These are phyloP conservation scores for Cercis canadensis DNA, from an alignment of 306 rosid species.

Conservation along the genomic window DNA sequence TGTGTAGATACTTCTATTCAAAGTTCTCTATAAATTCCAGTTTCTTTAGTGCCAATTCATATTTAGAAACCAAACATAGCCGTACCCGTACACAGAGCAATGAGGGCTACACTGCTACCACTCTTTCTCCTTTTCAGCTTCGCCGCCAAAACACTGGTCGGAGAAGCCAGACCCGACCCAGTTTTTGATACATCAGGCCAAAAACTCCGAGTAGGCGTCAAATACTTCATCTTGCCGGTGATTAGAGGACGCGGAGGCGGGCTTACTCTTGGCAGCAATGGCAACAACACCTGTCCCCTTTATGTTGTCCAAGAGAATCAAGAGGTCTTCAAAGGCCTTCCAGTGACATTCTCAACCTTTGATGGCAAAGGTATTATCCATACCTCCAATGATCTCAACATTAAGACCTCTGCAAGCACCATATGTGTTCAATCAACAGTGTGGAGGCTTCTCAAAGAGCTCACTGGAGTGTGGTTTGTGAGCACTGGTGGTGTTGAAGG, in stretches of 20 bases:
- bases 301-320: conserved; percentile 32
- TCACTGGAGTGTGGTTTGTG: conserved; percentile 28
- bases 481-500: conserved; percentile 37
- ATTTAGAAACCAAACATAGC: not conserved
- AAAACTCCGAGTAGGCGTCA: conserved; percentile 9
- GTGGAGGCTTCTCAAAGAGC: conserved; percentile 36
- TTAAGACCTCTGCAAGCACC: conserved; percentile 32
- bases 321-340: conserved; percentile 24
- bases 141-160: not conserved
- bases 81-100: too few species aligned
- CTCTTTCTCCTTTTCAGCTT: conserved; percentile 14
- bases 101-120: not conserved
- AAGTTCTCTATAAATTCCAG: not conserved
- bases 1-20: too few species aligned
- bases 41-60: not conserved
- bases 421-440: conserved; percentile 32
- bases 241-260: conserved; percentile 29
- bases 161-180: not conserved
- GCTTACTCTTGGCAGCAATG: conserved; percentile 13
- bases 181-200: conserved; percentile 37
- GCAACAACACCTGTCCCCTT: conserved; percentile 34
- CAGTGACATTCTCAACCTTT: conserved; percentile 27
- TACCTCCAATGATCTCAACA: conserved; percentile 41
- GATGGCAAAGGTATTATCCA: conserved; percentile 1
- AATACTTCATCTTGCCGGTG: conserved; percentile 40